phyloP scores from a whole-genome alignment of 176 grass and related monocot genomes.

The Oryza meridionalis region DNA sequence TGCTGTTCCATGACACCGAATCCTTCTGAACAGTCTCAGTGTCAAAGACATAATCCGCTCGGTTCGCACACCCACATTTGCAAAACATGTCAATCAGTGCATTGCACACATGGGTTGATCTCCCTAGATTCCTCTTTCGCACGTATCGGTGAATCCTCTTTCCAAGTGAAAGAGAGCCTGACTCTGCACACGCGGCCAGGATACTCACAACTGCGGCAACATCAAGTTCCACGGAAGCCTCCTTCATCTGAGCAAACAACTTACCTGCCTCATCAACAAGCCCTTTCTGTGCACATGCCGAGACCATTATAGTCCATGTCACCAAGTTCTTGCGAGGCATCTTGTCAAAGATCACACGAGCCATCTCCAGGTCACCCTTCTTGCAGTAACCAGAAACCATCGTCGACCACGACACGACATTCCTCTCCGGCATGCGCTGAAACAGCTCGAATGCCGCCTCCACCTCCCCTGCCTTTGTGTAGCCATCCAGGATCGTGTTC shows the following conservation, averaged over 20 bases:
- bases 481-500: constrained; percentile 75
- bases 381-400: constrained; percentile 74
- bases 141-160: constrained; percentile 67
- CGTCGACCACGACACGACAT: constrained; percentile 79
- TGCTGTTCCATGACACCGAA: constrained; percentile 76
- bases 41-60: constrained; percentile 65
- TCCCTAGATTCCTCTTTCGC: constrained; percentile 44
- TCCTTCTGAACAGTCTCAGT: constrained; percentile 60
- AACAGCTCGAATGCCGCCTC: constrained; percentile 63
- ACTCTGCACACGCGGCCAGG: constrained; percentile 74
- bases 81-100: constrained; percentile 80
- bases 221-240: constrained; percentile 57
- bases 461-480: constrained; percentile 58
- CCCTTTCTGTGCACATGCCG: constrained; percentile 62
- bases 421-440: constrained; percentile 63
- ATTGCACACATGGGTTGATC: constrained; percentile 61
- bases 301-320: constrained; percentile 78
- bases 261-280: constrained; percentile 50
- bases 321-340: constrained; percentile 81
- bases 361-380: constrained; percentile 76
- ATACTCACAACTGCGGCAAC: constrained; percentile 63
- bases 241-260: constrained; percentile 69
- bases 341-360: constrained; percentile 58
- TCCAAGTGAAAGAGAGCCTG: constrained; percentile 66
- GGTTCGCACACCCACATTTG: constrained; percentile 71